Evolutionary conservation across 2,329 filamentous ascomycete genomes (phyloP).

Genomic region (Scleromitrula shiraiana): DNA sequence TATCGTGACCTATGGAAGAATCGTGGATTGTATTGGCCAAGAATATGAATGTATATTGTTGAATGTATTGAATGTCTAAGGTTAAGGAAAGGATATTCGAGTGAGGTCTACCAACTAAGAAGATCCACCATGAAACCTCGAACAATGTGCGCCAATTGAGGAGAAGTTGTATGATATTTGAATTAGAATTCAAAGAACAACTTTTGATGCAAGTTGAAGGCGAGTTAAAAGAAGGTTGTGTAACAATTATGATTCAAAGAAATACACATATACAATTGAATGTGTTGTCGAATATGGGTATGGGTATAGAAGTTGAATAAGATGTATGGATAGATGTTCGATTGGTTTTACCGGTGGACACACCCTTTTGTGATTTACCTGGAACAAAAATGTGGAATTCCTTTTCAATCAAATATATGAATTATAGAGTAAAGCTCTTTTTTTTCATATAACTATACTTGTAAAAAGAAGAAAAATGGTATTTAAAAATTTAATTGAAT

Average conservation of each 20-base stretch:
- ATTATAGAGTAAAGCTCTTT: too few relatives aligned
- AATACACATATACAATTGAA: slow-evolving; percentile 5
- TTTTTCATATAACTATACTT: too few relatives aligned
- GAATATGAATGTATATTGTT: not conserved
- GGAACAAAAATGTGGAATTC: too few relatives aligned
- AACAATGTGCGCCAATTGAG: not conserved
- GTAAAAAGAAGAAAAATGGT: too few relatives aligned
- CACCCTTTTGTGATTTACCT: too few relatives aligned
- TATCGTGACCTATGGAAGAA: too few relatives aligned
- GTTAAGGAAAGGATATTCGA: slow-evolving; percentile 1
- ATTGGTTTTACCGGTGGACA: not conserved
- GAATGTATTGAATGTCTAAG: not conserved
- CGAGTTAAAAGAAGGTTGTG: slow-evolving; percentile 5
- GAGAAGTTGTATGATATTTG: not conserved
- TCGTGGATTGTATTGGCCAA: too few relatives aligned
- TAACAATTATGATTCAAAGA: slow-evolving; percentile 1
- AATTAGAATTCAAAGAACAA: not conserved
- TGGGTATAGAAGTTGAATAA: too few relatives aligned
- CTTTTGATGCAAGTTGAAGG: not conserved
- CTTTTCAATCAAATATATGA: too few relatives aligned
- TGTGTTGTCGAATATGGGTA: slow-evolving; percentile 10
- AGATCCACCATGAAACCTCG: not conserved
- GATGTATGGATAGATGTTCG: not conserved
- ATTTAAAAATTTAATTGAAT: too few relatives aligned
- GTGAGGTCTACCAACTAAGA: not conserved